A percentile compares a stretch with the other conserved stretches of the same genome.
These are phyloP conservation scores for Aspergillus incahuasiensis DNA, from an alignment of 495 filamentous ascomycete genomes.

Conservation along the genomic window DNA sequence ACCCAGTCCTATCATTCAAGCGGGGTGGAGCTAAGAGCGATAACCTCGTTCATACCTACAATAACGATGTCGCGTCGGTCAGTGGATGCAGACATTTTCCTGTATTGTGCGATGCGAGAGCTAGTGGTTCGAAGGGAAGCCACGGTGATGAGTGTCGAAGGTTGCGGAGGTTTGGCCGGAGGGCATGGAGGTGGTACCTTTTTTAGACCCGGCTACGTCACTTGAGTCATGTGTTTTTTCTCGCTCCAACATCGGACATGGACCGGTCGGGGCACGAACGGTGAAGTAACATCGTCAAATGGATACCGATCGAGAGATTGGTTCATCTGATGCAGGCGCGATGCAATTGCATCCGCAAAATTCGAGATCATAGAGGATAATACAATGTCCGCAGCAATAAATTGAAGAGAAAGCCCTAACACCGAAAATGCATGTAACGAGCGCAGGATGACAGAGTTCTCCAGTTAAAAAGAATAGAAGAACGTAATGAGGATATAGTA, in stretches of 20 bases:
- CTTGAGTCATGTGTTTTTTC: conserved; percentile 27
- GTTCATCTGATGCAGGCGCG: not conserved
- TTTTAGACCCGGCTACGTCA: conserved; percentile 16
- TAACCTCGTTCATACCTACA: conserved; percentile 47
- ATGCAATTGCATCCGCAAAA: not conserved
- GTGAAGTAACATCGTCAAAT: too few species aligned
- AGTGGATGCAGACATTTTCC: conserved; percentile 32
- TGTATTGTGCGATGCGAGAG: conserved; percentile 16
- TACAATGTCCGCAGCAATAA: not conserved
- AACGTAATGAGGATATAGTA: not conserved
- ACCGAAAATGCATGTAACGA: conserved; percentile 21
- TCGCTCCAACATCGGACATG: not conserved
- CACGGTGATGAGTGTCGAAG: conserved; percentile 19
- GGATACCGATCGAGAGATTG: not conserved
- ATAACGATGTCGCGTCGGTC: conserved; percentile 63
- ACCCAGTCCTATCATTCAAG: conserved; percentile 5
- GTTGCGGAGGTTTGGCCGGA: not conserved
- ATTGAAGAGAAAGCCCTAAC: conserved; percentile 12
- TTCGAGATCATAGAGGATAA: not conserved
- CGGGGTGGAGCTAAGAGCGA: conserved; percentile 24
- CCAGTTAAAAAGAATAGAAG: not conserved
- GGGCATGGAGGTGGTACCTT: not conserved
- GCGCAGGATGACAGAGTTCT: not conserved
- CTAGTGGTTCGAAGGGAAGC: conserved; percentile 22
- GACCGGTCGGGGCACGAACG: too few species aligned